Evolutionary conservation across 2,329 filamentous ascomycete species (phyloP).

Genomic region (Aspergillus glaucus): DNA sequence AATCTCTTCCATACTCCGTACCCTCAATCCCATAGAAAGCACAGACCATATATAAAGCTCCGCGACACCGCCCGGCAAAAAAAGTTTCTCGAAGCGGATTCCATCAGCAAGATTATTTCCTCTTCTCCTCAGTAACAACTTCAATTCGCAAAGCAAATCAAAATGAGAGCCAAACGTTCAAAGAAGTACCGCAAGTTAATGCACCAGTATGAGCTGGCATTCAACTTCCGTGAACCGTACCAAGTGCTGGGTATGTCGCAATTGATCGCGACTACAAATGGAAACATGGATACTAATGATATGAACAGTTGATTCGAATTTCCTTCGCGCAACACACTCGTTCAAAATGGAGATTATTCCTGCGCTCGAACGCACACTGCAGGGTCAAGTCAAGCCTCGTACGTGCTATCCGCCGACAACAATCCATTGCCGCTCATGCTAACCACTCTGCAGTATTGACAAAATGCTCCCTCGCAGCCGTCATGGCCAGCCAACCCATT

Average conservation of each 20-base stretch:
- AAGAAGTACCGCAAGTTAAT: slow-evolving; percentile 87
- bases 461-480: slow-evolving; percentile 50
- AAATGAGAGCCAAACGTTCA: slow-evolving; percentile 61
- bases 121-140: slow-evolving; percentile 4
- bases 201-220: slow-evolving; percentile 80
- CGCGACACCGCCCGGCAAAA: slow-evolving; percentile 30
- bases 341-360: slow-evolving; percentile 86
- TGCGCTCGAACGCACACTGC: slow-evolving; percentile 72
- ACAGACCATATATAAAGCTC: slow-evolving; percentile 20
- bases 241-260: slow-evolving; percentile 64
- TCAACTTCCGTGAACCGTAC: slow-evolving; percentile 89
- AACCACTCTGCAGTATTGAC: slow-evolving; percentile 61
- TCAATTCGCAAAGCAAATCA: slow-evolving; percentile 24
- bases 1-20: not conserved
- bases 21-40: slow-evolving; percentile 3
- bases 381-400: slow-evolving; percentile 80
- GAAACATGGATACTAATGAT: slow-evolving; percentile 8
- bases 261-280: not conserved
- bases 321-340: slow-evolving; percentile 71
- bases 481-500: slow-evolving; percentile 35
- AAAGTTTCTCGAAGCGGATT: slow-evolving; percentile 23
- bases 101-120: not conserved
- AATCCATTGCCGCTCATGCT: slow-evolving; percentile 3
- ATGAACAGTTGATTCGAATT: slow-evolving; percentile 67
- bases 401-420: slow-evolving; percentile 27